Evolutionary conservation across 225 moss, liverwort and hornwort species (phyloP).

Genomic region (Polytrichum formosum): DNA sequence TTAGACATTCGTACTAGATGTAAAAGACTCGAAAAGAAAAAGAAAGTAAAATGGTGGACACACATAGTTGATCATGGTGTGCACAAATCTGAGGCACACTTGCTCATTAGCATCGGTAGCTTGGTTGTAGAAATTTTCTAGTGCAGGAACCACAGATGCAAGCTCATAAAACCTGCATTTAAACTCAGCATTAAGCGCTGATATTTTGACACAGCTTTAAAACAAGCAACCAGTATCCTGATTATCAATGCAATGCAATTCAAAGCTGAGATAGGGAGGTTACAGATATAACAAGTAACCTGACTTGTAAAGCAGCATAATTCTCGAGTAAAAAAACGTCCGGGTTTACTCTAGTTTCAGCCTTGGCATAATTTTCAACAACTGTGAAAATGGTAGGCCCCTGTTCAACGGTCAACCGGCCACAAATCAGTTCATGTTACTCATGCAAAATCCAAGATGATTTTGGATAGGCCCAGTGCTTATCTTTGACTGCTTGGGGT

Average conservation of each 20-base stretch:
- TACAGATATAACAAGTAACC: slow-evolving; percentile 32
- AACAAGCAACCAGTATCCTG: too few species aligned
- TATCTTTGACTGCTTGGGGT: too few species aligned
- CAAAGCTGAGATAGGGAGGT: too few species aligned
- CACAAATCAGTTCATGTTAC: slow-evolving; percentile 2
- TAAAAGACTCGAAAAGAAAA: too few species aligned
- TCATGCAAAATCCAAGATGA: too few species aligned
- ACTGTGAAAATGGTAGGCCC: slow-evolving; percentile 96
- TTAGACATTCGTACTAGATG: too few species aligned
- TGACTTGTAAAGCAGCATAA: slow-evolving; percentile 97
- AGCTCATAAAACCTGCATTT: slow-evolving; percentile 88
- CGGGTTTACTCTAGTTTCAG: slow-evolving; percentile 74
- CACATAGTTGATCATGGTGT: slow-evolving; percentile 86
- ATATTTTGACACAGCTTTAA: too few species aligned
- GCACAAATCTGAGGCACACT: slow-evolving; percentile 93
- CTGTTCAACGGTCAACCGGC: slow-evolving; percentile 43
- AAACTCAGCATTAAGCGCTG: background rate
- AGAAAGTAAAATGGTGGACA: too few species aligned
- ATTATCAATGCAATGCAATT: too few species aligned
- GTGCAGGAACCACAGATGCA: slow-evolving; percentile 82
- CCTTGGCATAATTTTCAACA: slow-evolving; percentile 85
- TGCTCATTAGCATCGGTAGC: slow-evolving; percentile 96
- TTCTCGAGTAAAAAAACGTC: slow-evolving; percentile 94
- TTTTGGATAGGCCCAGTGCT: too few species aligned
- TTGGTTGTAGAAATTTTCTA: slow-evolving; percentile 91